Evolutionary conservation across 805 yeast genomes (phyloP).

Genomic region (Wickerhamomyces queroliae): DNA sequence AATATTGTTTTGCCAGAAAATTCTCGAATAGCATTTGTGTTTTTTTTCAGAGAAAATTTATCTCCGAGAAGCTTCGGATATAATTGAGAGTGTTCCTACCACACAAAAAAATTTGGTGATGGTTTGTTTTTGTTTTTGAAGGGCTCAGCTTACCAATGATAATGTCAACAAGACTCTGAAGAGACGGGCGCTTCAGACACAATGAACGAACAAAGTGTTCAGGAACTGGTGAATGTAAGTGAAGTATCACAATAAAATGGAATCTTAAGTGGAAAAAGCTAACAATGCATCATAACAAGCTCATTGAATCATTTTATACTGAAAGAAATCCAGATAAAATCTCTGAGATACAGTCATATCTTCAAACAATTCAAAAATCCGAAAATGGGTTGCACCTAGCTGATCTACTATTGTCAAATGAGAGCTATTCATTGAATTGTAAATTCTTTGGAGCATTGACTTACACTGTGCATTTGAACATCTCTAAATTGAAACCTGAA

Average conservation of each 20-base stretch:
- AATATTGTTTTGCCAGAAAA: too few species aligned
- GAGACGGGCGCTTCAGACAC: too few species aligned
- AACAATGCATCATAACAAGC: slow-evolving; percentile 5
- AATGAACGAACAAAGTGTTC: too few species aligned
- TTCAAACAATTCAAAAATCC: slow-evolving; percentile 57
- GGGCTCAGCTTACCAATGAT: too few species aligned
- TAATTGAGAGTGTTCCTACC: too few species aligned
- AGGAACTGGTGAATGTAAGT: neutral
- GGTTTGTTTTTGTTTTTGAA: too few species aligned
- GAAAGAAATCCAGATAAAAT: slow-evolving; percentile 29
- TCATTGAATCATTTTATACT: slow-evolving; percentile 18
- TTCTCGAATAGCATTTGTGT: too few species aligned
- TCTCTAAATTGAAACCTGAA: slow-evolving; percentile 9
- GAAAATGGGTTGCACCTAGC: slow-evolving; percentile 55
- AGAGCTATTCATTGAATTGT: slow-evolving; percentile 35
- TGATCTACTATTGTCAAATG: slow-evolving; percentile 36
- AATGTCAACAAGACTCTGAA: too few species aligned
- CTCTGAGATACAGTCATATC: slow-evolving; percentile 39
- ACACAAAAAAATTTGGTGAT: too few species aligned
- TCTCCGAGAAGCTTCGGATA: too few species aligned
- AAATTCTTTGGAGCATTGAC: slow-evolving; percentile 83
- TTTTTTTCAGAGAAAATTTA: too few species aligned
- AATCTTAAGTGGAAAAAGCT: neutral
- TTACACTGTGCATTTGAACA: slow-evolving; percentile 54
- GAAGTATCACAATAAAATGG: too few species aligned